Conservation (phyloP, 371 early-diverging fungal genomes). For the Parasitella parasitica region DNA sequence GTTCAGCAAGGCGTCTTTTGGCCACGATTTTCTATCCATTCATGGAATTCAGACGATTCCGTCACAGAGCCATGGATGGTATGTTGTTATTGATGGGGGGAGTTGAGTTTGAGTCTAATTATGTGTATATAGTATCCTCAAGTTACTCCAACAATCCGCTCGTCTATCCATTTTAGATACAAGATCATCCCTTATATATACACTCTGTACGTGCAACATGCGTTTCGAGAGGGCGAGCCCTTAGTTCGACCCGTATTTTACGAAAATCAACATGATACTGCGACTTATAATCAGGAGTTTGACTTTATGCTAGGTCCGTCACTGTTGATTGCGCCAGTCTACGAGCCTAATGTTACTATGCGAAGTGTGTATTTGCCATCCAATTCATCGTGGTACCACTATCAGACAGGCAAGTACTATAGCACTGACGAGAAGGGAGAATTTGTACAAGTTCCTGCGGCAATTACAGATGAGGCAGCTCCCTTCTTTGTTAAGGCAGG, state of each 20-base stretch:
- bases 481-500: constrained; percentile 40
- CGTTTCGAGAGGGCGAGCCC: constrained; percentile 36
- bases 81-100: no score
- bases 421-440: constrained; percentile 8
- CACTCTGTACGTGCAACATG: constrained; percentile 39
- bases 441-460: constrained; percentile 20
- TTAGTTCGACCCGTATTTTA: constrained; percentile 59
- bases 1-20: constrained; percentile 64
- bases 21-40: constrained; percentile 64
- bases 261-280: constrained; percentile 50
- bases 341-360: constrained; percentile 19
- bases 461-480: constrained; percentile 21
- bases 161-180: constrained; percentile 57
- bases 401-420: constrained; percentile 33
- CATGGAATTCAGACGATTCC: constrained; percentile 56
- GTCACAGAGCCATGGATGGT: constrained; percentile 69
- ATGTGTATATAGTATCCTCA: constrained; percentile 33
- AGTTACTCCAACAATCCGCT: constrained; percentile 49
- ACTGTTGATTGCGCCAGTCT: constrained; percentile 55
- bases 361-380: constrained; percentile 44
- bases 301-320: constrained; percentile 59
- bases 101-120: no score
- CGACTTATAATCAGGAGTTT: constrained; percentile 41
- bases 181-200: constrained; percentile 59
- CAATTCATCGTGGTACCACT: constrained; percentile 40